Conservation (phyloP, 768 basidiomycete species). For the Leccinum disarticulatum region DNA sequence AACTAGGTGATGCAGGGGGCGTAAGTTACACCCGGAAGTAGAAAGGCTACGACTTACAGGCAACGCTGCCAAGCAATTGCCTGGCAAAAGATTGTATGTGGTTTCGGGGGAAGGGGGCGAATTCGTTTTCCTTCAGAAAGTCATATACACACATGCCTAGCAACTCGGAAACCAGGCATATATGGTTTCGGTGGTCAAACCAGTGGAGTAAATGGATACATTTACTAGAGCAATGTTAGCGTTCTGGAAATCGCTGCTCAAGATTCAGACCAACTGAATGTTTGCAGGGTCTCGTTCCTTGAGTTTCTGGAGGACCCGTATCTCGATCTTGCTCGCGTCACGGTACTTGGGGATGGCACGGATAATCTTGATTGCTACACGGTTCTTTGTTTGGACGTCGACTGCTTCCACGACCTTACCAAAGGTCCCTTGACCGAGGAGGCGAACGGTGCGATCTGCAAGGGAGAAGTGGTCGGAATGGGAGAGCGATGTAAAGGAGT, state of each 20-base stretch:
- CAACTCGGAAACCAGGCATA: conserved; percentile 94
- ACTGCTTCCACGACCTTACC: conserved; percentile 97
- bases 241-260: conserved; percentile 15
- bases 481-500: conserved; percentile 1
- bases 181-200: conserved; percentile 98
- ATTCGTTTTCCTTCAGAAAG: conserved; percentile 97
- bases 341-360: conserved; percentile 98
- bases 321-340: conserved; percentile 97
- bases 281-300: conserved; percentile 87
- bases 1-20: conserved; percentile 48
- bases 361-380: conserved; percentile 98
- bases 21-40: conserved; percentile 2
- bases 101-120: conserved; percentile 91
- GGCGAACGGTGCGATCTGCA: conserved; percentile 85
- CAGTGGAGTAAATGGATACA: conserved; percentile 93
- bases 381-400: conserved; percentile 69
- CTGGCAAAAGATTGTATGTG: conserved; percentile 96
- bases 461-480: conserved; percentile 17
- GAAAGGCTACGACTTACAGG: conserved; percentile 61
- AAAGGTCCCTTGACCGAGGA: conserved; percentile 97
- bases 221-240: conserved; percentile 59
- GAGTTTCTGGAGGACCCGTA: conserved; percentile 89
- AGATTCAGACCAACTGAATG: conserved; percentile 63
- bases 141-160: conserved; percentile 98
- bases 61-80: conserved; percentile 88